Percentiles rank a stretch among this genome's conserved stretches.
These are phyloP conservation scores for Inga leiocalycina DNA, from an alignment of 306 rosid genomes.

Conservation along the genomic window DNA sequence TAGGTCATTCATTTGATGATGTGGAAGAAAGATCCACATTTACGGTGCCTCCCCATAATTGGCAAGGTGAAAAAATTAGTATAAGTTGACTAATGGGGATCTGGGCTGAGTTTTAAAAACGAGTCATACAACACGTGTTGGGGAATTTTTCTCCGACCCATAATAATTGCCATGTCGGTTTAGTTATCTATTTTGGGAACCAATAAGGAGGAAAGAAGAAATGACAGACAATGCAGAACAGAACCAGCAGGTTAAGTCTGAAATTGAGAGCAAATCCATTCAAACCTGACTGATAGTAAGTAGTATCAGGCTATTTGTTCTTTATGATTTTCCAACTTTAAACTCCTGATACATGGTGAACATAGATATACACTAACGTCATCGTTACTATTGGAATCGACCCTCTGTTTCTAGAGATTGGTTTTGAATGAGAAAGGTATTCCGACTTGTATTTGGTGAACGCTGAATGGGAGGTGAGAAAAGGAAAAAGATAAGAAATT, in stretches of 20 bases:
- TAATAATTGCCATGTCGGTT: slow-evolving; percentile 33
- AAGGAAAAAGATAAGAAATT: not conserved
- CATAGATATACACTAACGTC: not conserved
- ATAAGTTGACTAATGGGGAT: slow-evolving; percentile 40
- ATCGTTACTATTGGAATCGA: not conserved
- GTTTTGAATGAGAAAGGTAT: not conserved
- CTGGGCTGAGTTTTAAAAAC: not conserved
- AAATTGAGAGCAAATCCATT: slow-evolving; percentile 45
- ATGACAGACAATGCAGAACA: slow-evolving; percentile 49
- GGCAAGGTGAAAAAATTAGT: slow-evolving; percentile 66
- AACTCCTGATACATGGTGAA: slow-evolving; percentile 52
- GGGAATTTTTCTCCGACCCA: slow-evolving; percentile 34
- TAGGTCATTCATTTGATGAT: too few species aligned
- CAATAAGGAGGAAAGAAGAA: slow-evolving; percentile 65
- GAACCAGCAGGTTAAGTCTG: slow-evolving; percentile 64
- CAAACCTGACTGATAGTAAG: slow-evolving; percentile 59
- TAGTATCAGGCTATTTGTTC: slow-evolving; percentile 44
- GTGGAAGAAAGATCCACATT: not conserved
- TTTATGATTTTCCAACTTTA: slow-evolving; percentile 65
- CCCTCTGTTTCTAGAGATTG: not conserved
- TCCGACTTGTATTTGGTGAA: not conserved
- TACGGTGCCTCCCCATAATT: slow-evolving; percentile 21
- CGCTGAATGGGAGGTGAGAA: not conserved
- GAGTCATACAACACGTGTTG: slow-evolving; percentile 8
- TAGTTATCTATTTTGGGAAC: slow-evolving; percentile 76